Base-by-base conservation (phyloP, 768 basidiomycete genomes). In the Lactarius indigo region DNA sequence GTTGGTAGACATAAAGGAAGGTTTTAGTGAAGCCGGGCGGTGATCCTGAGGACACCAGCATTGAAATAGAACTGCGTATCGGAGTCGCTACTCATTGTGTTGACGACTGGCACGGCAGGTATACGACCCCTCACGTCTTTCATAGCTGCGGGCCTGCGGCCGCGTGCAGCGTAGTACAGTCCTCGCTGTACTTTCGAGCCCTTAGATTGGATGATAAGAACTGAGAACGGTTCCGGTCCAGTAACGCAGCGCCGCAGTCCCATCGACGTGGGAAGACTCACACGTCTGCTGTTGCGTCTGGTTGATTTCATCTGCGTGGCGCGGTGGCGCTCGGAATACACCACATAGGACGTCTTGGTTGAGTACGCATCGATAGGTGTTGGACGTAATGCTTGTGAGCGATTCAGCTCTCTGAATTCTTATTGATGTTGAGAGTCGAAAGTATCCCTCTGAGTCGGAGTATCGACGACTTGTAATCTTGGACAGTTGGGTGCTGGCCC, bases 351-450 rank as follows among this genome's bases (percentile, higher is more conserved):
- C 0, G 93, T 93, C 12, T 80, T 72, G 1, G 92, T 90, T 5
- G 78, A 80, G 65, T 85, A 84, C 5, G 77, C 80, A 72, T 93
- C 92, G 39, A 76, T 80, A 3, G 87, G 84, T 7, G 76, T 75
- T 0, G 78, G 76, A 64, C 71, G 74, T 8, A 65, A 63, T 66
- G 35, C 42, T 39, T 61, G 44, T 55, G 57, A 42, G 7, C 15
- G 28, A 26, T 47, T 18, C 10, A 13, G 26, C 47, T 50, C 47
- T 50, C 12, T 12, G 23, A 6, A 26, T 50, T 50, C 26, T 50
- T n/a, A n/a, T 23, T 26, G 26, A 23, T 47, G 47, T 47, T 12
- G n/a, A 33, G 44, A 50, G 47, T 44, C n/a, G 2, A 18, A 8
- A 33, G 33, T 33, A 33, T 33, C 8, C 8, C 33, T 33, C 31